Base-by-base conservation (phyloP, 345 rosid species). In the Eucalyptus victrix region DNA sequence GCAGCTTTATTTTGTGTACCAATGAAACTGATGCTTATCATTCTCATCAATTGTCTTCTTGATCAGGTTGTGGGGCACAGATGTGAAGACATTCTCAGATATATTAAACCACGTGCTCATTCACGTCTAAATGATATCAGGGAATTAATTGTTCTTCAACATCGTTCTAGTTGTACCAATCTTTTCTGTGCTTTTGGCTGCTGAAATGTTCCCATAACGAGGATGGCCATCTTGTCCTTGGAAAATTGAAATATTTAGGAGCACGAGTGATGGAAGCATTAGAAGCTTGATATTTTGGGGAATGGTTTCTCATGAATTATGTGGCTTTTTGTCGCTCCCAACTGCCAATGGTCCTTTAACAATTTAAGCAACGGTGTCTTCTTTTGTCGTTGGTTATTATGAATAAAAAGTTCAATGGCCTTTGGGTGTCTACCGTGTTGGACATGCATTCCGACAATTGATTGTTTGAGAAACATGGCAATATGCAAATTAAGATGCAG, bases 61-160 rank as follows among this genome's bases (percentile, higher is more conserved):
- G 37, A 81, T 80, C 96, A 96, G 99, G 99, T 90, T 96, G 88
- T 96, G 99, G 99, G 96, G 98, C 49, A 89, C 45, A 88, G 98
- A 97, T 87, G 96, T 96, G 80, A 91, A 90, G 91, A 92, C 96
- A 67, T 97, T 97, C 89, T 88, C 94, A 8, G 99, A 96, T 54
- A 91, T 97, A 86, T 91, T 90, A 89, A 92, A 90, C 56, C 95
- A 93, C 44, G 89, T 97, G 87, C 89, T 97, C 86, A 18, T 86
- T 11, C 87, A 18, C 12, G 10, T 86, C 28, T 89, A 69, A 69
- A 72, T 23, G 28, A 72, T 72, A 37, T 37, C 83, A 37, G 6
- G 83, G 44, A 21, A 72, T 37, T 19, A 50, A 51, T 86, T 60
- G 28, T 17, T 56, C 87, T 28, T 86, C 62, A 51, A 86, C 60